Evolutionary conservation across 192 early-diverging fungal species (phyloP).

Genomic region (Jimgerdemannia flammicorona): DNA sequence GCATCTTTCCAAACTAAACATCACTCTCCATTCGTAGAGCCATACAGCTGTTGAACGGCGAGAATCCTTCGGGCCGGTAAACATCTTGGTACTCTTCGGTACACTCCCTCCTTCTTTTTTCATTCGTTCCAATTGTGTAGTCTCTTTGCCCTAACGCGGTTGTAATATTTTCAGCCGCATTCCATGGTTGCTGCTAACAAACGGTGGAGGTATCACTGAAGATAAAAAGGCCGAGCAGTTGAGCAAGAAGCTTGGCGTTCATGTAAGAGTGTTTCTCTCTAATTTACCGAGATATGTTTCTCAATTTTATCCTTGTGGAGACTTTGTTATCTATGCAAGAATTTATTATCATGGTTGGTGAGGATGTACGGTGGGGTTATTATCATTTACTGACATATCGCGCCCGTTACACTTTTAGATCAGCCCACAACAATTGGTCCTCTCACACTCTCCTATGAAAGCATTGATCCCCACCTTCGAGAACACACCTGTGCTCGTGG

Average conservation of each 20-base stretch:
- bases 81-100: not conserved
- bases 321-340: too few species aligned
- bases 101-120: too few species aligned
- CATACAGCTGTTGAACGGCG: slow-evolving; percentile 61
- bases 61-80: slow-evolving; percentile 38
- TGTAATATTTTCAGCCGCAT: slow-evolving; percentile 41
- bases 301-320: slow-evolving; percentile 4
- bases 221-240: slow-evolving; percentile 67
- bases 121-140: not conserved
- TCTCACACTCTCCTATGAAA: slow-evolving; percentile 88
- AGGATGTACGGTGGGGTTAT: too few species aligned
- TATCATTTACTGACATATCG: too few species aligned
- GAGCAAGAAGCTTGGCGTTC: slow-evolving; percentile 44
- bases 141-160: not conserved
- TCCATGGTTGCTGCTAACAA: slow-evolving; percentile 81
- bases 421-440: slow-evolving; percentile 60
- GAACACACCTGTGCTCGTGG: slow-evolving; percentile 63
- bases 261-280: slow-evolving; percentile 22
- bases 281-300: not conserved
- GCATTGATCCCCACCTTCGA: slow-evolving; percentile 55
- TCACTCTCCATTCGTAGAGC: slow-evolving; percentile 33
- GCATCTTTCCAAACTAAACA: not conserved
- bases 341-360: too few species aligned
- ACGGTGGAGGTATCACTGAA: slow-evolving; percentile 84
- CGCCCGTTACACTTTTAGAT: slow-evolving; percentile 30